phyloP scores from a whole-genome alignment of 2,329 filamentous ascomycete species.

The Ceratocystis variospora region DNA sequence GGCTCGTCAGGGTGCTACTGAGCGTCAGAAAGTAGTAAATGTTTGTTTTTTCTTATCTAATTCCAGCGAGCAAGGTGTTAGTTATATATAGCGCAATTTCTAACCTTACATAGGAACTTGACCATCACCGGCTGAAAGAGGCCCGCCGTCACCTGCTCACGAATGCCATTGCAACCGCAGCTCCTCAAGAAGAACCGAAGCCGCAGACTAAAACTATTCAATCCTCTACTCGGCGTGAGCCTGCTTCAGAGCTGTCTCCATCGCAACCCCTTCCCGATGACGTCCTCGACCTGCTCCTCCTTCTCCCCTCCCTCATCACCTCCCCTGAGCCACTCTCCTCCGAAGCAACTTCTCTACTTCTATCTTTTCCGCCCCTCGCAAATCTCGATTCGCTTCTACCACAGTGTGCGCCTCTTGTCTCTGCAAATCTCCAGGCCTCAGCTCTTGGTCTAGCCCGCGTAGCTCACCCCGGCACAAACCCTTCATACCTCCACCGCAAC shows the following conservation, averaged over 20 bases:
- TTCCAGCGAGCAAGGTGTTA: background rate
- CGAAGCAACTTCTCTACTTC: slow-evolving; percentile 31
- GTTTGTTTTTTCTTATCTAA: slow-evolving; percentile 25
- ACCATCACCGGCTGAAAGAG: slow-evolving; percentile 33
- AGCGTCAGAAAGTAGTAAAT: slow-evolving; percentile 36
- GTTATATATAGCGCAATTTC: background rate
- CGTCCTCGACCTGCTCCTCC: slow-evolving; percentile 31
- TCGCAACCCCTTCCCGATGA: slow-evolving; percentile 30
- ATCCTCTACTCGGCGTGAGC: slow-evolving; percentile 20
- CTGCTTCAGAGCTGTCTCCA: slow-evolving; percentile 20
- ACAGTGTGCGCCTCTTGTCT: slow-evolving; percentile 34
- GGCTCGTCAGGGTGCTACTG: slow-evolving; percentile 35
- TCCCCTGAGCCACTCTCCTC: slow-evolving; percentile 27
- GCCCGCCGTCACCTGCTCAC: slow-evolving; percentile 40
- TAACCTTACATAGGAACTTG: slow-evolving; percentile 33
- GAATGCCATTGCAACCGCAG: slow-evolving; percentile 36
- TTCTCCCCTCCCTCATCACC: slow-evolving; percentile 38
- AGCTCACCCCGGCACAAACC: slow-evolving; percentile 35
- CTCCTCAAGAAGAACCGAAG: slow-evolving; percentile 25
- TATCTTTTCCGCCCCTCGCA: slow-evolving; percentile 38
- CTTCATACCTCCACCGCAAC: slow-evolving; percentile 44
- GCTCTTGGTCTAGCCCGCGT: slow-evolving; percentile 37
- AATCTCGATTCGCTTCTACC: slow-evolving; percentile 37
- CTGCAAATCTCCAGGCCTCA: slow-evolving; percentile 35
- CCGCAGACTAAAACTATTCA: slow-evolving; percentile 23